Base-by-base conservation (phyloP, 2,329 filamentous ascomycete species). In the Aureobasidium pullulans region DNA sequence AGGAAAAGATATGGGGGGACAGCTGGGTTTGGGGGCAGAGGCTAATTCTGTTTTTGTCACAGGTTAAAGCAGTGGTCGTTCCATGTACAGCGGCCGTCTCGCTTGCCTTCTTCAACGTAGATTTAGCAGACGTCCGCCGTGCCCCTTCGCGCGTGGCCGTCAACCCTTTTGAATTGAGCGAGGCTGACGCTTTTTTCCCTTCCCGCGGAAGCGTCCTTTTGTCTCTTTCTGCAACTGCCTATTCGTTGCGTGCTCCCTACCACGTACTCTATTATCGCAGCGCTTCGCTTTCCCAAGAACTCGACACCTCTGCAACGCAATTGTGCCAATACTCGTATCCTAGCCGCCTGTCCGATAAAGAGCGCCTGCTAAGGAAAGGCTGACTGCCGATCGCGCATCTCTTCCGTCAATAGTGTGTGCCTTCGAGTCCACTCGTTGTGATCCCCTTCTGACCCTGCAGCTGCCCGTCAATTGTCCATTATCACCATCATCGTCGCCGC, bases 321-420 rank as follows among this genome's bases (percentile, higher is more conserved):
- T 43, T 43, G 36, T 43, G 53, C 42, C 42, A 46, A 57, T 34
- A 49, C 36, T 40, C 44, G 44, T 58, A 43, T 57, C 42, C 32
- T 37, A 43, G 39, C 42, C 40, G 50, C 47, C 48, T 53, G 57
- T 34, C 57, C 57, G 47, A 53, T 56, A 56, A 36, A 10, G 23
- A 50, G 48, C 47, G 47, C 57, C 52, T 59, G 37, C 42, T 31
- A 44, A 46, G 57, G 57, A 39, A 50, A 53, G 39, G 47, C 47
- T 59, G 57, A 52, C 47, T 43, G 59, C 43, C 49, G 59, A 60
- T 60, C 59, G 28, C 48, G 58, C 58, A 60, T 60, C 58, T 34
- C 59, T 60, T 56, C 59, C 59, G 59, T 61, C 59, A 49, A 61
- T 61, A 61, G 59, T 52, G 58, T 52, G 50, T 61, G 50, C 46